Evolutionary conservation across 805 yeast genomes (phyloP).

Genomic region (Candida krabiensis): DNA sequence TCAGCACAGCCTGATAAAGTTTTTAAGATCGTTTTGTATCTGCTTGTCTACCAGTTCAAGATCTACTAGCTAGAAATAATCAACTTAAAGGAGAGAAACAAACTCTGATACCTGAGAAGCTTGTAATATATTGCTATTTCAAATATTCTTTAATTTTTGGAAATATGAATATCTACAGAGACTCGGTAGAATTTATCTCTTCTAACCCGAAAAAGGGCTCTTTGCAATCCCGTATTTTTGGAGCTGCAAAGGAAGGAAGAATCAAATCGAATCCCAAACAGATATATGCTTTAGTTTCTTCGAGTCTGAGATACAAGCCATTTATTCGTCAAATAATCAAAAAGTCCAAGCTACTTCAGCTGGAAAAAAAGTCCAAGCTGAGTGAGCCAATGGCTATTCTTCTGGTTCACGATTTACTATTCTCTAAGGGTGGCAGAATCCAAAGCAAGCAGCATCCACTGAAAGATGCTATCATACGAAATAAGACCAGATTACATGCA

Average conservation of each 20-base stretch:
- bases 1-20: no score
- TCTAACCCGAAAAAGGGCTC: slow-evolving; percentile 50
- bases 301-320: slow-evolving; percentile 71
- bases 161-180: slow-evolving; percentile 40
- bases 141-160: not conserved
- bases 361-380: slow-evolving; percentile 46
- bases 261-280: slow-evolving; percentile 76
- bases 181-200: slow-evolving; percentile 42
- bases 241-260: slow-evolving; percentile 44
- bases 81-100: no score
- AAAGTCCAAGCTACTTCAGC: slow-evolving; percentile 63
- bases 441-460: slow-evolving; percentile 87
- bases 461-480: slow-evolving; percentile 75
- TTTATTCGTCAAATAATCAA: slow-evolving; percentile 62
- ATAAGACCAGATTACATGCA: slow-evolving; percentile 78
- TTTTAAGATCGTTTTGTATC: no score
- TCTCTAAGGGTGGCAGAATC: slow-evolving; percentile 75
- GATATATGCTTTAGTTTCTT: slow-evolving; percentile 76
- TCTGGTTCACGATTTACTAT: slow-evolving; percentile 76
- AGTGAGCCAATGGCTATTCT: slow-evolving; percentile 57
- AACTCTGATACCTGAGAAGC: no score
- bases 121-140: no score
- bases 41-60: no score
- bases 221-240: slow-evolving; percentile 52
- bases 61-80: no score